Percentiles rank a stretch among this genome's conserved stretches.
Evolutionary conservation across 2,329 filamentous ascomycete species (phyloP).

Genomic region (Amauroascus verrucosus): DNA sequence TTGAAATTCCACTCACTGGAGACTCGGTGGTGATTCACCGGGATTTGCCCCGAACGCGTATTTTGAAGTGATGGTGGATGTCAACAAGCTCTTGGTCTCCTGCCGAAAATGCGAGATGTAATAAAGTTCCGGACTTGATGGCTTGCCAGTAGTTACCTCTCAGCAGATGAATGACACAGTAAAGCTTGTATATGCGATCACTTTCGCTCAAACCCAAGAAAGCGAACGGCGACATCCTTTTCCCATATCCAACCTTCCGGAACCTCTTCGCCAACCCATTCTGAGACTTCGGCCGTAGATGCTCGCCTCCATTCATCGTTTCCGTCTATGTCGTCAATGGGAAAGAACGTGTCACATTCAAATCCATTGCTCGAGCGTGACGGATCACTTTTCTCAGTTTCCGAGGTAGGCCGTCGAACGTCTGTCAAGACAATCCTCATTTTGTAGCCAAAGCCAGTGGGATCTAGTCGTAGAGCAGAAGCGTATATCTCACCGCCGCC

Average conservation of each 20-base stretch:
- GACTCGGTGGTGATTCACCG: too few relatives aligned
- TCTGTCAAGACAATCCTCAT: conserved; percentile 35
- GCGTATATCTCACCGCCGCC: conserved; percentile 80
- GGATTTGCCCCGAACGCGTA: too few relatives aligned
- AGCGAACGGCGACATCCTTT: conserved; percentile 41
- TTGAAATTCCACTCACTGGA: too few relatives aligned
- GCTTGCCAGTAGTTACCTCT: too few relatives aligned
- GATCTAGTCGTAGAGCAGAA: conserved; percentile 46
- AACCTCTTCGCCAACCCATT: conserved; percentile 37
- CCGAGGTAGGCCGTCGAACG: conserved; percentile 23
- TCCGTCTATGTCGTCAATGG: conserved; percentile 27
- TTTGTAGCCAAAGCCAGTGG: conserved; percentile 6
- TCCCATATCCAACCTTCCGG: conserved; percentile 38
- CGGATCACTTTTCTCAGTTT: conserved; percentile 10
- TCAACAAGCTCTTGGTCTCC: too few relatives aligned
- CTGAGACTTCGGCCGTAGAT: conserved; percentile 27
- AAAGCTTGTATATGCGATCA: neutral
- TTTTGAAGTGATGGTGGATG: too few relatives aligned
- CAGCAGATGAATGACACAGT: neutral
- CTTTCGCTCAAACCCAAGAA: conserved; percentile 37
- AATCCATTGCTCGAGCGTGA: conserved; percentile 23
- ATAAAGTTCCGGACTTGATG: too few relatives aligned
- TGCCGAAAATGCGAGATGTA: too few relatives aligned
- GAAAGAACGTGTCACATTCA: conserved; percentile 43
- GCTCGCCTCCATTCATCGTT: conserved; percentile 27